These are phyloP conservation scores for Scedosporium apiospermum DNA, from an alignment of 2,329 filamentous ascomycete genomes.

Conservation along the genomic window DNA sequence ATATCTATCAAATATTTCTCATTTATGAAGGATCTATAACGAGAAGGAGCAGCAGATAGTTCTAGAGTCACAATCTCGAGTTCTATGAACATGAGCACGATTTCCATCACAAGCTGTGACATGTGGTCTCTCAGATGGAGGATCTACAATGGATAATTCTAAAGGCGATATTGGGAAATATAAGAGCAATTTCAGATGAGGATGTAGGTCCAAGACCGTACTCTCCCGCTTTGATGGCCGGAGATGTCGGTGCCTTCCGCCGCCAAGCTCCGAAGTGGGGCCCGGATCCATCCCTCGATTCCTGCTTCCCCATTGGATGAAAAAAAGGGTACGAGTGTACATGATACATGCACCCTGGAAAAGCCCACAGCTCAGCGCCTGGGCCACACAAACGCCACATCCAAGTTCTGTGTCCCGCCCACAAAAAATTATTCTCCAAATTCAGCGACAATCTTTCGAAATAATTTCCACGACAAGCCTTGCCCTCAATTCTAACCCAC, in stretches of 20 bases:
- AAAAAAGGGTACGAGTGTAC: neutral
- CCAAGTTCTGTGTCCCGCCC: neutral
- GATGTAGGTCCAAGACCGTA: no score
- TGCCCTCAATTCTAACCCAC: neutral
- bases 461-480: neutral
- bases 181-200: no score
- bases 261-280: neutral
- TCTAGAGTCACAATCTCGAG: no score
- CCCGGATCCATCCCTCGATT: neutral
- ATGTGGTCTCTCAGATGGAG: no score
- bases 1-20: no score
- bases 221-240: neutral
- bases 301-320: neutral
- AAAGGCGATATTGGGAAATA: no score
- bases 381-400: neutral
- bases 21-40: no score
- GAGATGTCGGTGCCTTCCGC: neutral
- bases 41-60: no score
- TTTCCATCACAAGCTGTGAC: no score
- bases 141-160: no score
- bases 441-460: conserved; percentile 4
- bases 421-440: conserved; percentile 7
- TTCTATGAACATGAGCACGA: no score
- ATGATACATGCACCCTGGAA: neutral
- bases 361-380: neutral